Evolutionary conservation across 2,329 filamentous ascomycete species (phyloP).

Genomic region (Aurifilum marmelostoma): DNA sequence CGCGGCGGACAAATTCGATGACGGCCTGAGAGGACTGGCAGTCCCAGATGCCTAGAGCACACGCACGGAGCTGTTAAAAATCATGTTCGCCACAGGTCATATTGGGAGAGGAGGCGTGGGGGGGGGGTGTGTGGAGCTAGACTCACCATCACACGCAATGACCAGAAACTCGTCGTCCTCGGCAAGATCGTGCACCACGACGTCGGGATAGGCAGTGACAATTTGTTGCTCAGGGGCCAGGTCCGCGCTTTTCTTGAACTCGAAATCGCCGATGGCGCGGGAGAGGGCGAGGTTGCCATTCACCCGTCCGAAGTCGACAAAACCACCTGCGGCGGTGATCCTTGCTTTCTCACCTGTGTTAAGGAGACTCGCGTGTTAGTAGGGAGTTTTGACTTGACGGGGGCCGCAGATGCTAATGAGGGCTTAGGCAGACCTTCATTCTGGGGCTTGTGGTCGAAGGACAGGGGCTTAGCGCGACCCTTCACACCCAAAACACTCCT

Average conservation of each 20-base stretch:
- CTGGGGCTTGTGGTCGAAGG: constrained; percentile 99
- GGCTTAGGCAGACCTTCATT: constrained; percentile 87
- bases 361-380: constrained; percentile 30
- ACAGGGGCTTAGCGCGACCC: constrained; percentile 93
- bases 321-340: constrained; percentile 93
- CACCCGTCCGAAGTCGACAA: constrained; percentile 97
- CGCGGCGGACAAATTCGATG: constrained; percentile 92
- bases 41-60: constrained; percentile 90
- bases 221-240: constrained; percentile 98
- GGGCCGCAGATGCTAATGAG: not conserved
- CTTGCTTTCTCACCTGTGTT: constrained; percentile 85
- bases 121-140: not conserved
- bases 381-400: constrained; percentile 5
- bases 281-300: constrained; percentile 97
- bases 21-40: constrained; percentile 98
- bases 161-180: constrained; percentile 96
- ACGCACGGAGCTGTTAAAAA: not conserved
- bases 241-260: constrained; percentile 99
- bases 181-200: constrained; percentile 85
- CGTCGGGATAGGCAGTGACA: constrained; percentile 94
- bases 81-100: not conserved
- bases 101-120: not conserved
- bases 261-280: constrained; percentile 96
- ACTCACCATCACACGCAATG: constrained; percentile 86
- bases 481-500: constrained; percentile 94